Evolutionary conservation across 768 basidiomycete species (phyloP).

Genomic region (Pulveroboletus sp.): DNA sequence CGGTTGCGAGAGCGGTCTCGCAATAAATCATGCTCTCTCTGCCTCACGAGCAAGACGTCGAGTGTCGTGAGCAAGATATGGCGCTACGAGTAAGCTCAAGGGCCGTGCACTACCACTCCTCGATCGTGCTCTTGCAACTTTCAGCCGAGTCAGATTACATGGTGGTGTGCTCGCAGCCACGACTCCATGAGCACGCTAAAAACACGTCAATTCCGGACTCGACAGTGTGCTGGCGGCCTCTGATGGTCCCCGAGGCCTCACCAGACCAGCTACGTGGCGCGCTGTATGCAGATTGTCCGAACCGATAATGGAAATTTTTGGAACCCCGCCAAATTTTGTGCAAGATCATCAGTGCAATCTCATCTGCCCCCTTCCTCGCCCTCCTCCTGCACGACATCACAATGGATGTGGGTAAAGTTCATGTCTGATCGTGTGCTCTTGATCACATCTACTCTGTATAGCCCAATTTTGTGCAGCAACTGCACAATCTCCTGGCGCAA

Average conservation of each 20-base stretch:
- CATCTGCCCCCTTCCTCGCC: slow-evolving; percentile 27
- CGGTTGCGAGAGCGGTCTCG: background rate
- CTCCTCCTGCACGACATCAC: slow-evolving; percentile 21
- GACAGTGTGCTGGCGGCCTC: too few species aligned
- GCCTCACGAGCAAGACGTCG: background rate
- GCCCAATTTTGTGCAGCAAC: slow-evolving; percentile 70
- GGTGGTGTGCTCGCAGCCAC: too few species aligned
- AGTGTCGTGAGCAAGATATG: background rate
- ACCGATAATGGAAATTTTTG: slow-evolving; percentile 26
- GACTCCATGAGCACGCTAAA: too few species aligned
- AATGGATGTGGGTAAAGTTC: slow-evolving; percentile 29
- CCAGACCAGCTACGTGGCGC: too few species aligned
- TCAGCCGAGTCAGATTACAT: too few species aligned
- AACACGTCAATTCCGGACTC: too few species aligned
- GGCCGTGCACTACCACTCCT: too few species aligned
- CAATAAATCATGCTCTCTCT: background rate
- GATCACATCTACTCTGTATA: slow-evolving; percentile 25
- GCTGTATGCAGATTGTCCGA: background rate
- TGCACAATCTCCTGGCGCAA: slow-evolving; percentile 83
- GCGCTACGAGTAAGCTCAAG: too few species aligned
- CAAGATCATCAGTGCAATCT: slow-evolving; percentile 25
- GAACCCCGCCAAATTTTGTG: slow-evolving; percentile 58
- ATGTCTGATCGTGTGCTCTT: background rate
- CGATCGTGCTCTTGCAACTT: too few species aligned
- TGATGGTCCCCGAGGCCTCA: too few species aligned